Conservation (phyloP, 192 early-diverging fungal genomes). For the Umbelopsis vinacea region DNA sequence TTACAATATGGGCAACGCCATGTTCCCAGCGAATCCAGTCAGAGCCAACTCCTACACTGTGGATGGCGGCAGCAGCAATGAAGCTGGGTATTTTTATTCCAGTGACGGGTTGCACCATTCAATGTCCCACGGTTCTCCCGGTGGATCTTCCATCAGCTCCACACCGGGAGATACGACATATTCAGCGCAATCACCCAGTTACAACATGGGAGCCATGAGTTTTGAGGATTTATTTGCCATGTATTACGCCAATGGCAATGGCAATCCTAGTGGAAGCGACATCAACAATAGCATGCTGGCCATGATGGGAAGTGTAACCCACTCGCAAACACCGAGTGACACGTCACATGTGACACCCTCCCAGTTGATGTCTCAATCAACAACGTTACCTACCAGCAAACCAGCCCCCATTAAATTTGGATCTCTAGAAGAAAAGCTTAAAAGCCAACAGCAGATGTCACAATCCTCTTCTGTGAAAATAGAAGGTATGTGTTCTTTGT, state of each 20-base stretch:
- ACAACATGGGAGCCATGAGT: slow-evolving; percentile 28
- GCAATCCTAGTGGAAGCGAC: slow-evolving; percentile 11
- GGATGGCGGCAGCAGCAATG: not conserved
- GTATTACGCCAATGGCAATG: slow-evolving; percentile 27
- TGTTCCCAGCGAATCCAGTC: not conserved
- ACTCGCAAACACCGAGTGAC: not conserved
- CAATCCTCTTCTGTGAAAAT: not conserved
- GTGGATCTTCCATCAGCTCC: not conserved
- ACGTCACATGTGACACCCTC: slow-evolving; percentile 21
- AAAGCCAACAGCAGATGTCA: not conserved
- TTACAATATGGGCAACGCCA: not conserved
- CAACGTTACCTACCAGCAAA: not conserved
- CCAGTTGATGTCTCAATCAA: slow-evolving; percentile 12
- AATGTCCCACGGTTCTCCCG: slow-evolving; percentile 20
- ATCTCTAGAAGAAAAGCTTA: slow-evolving; percentile 1
- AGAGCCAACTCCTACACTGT: not conserved
- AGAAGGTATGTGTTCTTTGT: slow-evolving; percentile 1
- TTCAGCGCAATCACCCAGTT: not conserved
- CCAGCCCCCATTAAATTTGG: slow-evolving; percentile 8
- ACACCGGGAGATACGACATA: not conserved
- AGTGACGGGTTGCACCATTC: slow-evolving; percentile 2
- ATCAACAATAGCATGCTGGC: slow-evolving; percentile 20
- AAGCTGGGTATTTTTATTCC: not conserved
- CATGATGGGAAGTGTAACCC: slow-evolving; percentile 21
- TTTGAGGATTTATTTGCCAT: slow-evolving; percentile 29